Conservation (phyloP, 306 rosid species). For the Benincasa hispida region DNA sequence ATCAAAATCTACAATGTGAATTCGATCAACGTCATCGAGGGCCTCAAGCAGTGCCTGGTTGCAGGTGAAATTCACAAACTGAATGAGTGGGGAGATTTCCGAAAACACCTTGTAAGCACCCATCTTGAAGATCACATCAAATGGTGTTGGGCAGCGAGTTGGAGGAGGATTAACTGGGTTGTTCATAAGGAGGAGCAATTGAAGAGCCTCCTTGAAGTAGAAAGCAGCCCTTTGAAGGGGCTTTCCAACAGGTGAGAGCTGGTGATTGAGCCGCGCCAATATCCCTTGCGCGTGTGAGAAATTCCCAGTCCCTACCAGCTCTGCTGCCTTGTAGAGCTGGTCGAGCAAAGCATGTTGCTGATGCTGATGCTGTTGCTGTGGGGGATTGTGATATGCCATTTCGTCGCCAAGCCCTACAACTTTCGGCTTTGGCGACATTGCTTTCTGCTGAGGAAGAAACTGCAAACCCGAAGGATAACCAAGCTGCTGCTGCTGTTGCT, state of each 20-base stretch:
- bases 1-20: slow-evolving; percentile 38
- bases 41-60: slow-evolving; percentile 39
- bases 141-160: slow-evolving; percentile 19
- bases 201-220: slow-evolving; percentile 45
- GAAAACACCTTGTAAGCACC: slow-evolving; percentile 38
- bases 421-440: slow-evolving; percentile 20
- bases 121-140: slow-evolving; percentile 34
- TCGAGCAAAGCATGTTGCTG: slow-evolving; percentile 25
- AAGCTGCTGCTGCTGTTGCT: slow-evolving; percentile 18
- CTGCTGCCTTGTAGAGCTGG: slow-evolving; percentile 40
- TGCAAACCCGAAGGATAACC: slow-evolving; percentile 26
- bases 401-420: slow-evolving; percentile 9
- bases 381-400: slow-evolving; percentile 5
- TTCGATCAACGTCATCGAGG: slow-evolving; percentile 9
- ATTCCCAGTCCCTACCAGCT: slow-evolving; percentile 31
- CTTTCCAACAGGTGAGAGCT: slow-evolving; percentile 37
- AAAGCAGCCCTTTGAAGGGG: slow-evolving; percentile 43
- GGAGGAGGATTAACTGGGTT: slow-evolving; percentile 20
- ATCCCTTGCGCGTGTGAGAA: slow-evolving; percentile 37
- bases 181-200: slow-evolving; percentile 21
- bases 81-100: slow-evolving; percentile 33
- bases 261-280: slow-evolving; percentile 56
- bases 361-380: slow-evolving; percentile 19
- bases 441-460: slow-evolving; percentile 26
- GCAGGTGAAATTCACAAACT: slow-evolving; percentile 34